phyloP scores from a whole-genome alignment of 176 grass and related monocot genomes.

The Tillandsia fasciculata region DNA sequence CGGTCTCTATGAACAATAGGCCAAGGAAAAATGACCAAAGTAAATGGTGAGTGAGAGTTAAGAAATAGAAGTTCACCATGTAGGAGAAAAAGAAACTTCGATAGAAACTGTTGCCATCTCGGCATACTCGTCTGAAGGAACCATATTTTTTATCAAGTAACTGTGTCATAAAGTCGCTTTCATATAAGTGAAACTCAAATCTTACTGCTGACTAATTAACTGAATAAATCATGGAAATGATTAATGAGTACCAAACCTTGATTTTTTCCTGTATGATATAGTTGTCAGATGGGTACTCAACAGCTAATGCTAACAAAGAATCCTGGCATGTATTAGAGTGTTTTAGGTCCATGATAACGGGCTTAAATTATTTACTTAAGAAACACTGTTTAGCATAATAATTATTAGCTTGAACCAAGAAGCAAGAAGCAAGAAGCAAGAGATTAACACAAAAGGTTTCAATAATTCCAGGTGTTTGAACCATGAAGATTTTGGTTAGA shows the following conservation, averaged over 20 bases:
- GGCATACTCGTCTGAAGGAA: conserved; percentile 78
- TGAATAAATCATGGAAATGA: neutral
- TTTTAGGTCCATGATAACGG: too few relatives aligned
- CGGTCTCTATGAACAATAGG: too few relatives aligned
- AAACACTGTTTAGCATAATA: too few relatives aligned
- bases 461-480: too few relatives aligned
- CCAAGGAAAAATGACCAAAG: too few relatives aligned
- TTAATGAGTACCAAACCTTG: conserved; percentile 39
- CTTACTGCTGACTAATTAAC: conserved; percentile 19
- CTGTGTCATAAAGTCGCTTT: conserved; percentile 35
- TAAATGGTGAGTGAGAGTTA: too few relatives aligned
- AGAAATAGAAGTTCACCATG: conserved; percentile 40
- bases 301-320: conserved; percentile 72
- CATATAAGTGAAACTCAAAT: neutral
- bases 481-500: too few relatives aligned
- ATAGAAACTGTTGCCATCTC: conserved; percentile 98
- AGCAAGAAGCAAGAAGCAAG: too few relatives aligned
- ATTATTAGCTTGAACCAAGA: too few relatives aligned
- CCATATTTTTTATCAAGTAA: conserved; percentile 72
- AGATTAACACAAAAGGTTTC: too few relatives aligned
- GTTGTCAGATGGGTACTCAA: conserved; percentile 63
- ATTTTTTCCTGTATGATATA: conserved; percentile 87
- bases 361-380: too few relatives aligned
- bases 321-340: conserved; percentile 41
- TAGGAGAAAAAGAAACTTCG: conserved; percentile 99